Evolutionary conservation across 2,329 filamentous ascomycete genomes (phyloP), one percentile per base, ranked within the genome.

Genomic region (Chrysosporium keratinophilum): DNA sequence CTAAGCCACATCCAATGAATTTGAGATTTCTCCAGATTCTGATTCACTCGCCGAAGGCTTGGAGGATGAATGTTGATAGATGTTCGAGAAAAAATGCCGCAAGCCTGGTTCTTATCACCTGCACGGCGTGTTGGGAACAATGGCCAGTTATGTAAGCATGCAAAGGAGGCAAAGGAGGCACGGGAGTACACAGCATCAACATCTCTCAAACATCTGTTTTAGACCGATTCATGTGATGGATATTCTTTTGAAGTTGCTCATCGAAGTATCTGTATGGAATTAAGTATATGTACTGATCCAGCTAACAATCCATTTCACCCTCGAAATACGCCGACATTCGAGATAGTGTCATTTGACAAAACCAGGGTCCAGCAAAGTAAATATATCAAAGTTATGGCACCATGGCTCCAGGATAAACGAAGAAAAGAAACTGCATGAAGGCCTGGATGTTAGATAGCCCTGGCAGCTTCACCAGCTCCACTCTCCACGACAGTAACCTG

Each of bases 401-500:
- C 3, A 28, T 28, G 7, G 23, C 33, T 31, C 23, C 12, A 20
- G 42, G 12, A 15, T 11, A 9, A 14, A 11, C 15, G 14, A 19
- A 6, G 10, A 39, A 41, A 41, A 23, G 19, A 28, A 6, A 4
- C 39, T 15, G 20, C n/a, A n/a, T 17, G n/a, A 31, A 33, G 14
- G n/a, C 33, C 17, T 15, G 33, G 40, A 14, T 45, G 35, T 57
- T 66, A 72, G 7, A 71, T 58, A 43, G 79, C 81, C 59, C 82
- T 74, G 39, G 80, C 81, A 53, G 76, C 80, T 66, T 82, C 80
- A 7, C 80, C 80, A 43, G 76, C 80, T 19, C 78, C 77, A 57
- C 74, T 76, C 54, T 82, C 78, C 50, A 82, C 72, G 37, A 76
- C 74, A 48, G 78, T 75, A 43, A 73, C 72, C 66, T 80, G 80